Base-by-base conservation (phyloP, 2,329 filamentous ascomycete genomes). In the Orbilia quercus region DNA sequence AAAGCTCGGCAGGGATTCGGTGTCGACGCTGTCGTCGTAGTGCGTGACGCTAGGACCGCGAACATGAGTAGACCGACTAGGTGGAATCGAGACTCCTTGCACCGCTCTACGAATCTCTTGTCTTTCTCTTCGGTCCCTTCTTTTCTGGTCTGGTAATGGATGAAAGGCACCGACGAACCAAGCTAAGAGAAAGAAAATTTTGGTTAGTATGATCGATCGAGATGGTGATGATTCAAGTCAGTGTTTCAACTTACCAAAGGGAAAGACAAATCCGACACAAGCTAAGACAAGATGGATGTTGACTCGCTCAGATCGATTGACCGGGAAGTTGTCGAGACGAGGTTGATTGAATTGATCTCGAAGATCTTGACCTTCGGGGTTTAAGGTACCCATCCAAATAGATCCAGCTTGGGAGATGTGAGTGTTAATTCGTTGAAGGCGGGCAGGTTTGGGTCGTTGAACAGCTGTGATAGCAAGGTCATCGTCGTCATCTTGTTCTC, bases 201-300 rank as follows among this genome's bases (percentile, higher is more conserved):
- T n/a, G 5, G 48, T 73, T 25, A 73, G 60, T 66, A 36, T 66
- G 23, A n/a, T 40, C 28, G 48, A 31, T 22, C 34, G 12, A 28
- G 18, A 38, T 40, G 23, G 25, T 34, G 31, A 47, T 59, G 42
- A 54, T 34, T 62, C 23, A 50, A 36, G n/a, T n/a, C n/a, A 23
- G 44, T 53, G 22, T 36, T 28, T 74, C 67, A 28, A 76, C 76
- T 25, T 71, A 72, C 75, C 77, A 36, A 78, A 25, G 16, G 77
- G 77, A 23, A 78, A 71, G 34, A 78, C 66, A 58, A 78, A 78
- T 47, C 77, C 76, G 34, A 77, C 53, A 70, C 76, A 78, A 57
- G 77, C 77, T 40, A 78, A 51, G 18, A 77, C 48, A 18, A 78
- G 48, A 63, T 78, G 77, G 12, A 76, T 72, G 47, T 78, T 73